phyloP scores from a whole-genome alignment of 768 basidiomycete species.

The Russula abietina region DNA sequence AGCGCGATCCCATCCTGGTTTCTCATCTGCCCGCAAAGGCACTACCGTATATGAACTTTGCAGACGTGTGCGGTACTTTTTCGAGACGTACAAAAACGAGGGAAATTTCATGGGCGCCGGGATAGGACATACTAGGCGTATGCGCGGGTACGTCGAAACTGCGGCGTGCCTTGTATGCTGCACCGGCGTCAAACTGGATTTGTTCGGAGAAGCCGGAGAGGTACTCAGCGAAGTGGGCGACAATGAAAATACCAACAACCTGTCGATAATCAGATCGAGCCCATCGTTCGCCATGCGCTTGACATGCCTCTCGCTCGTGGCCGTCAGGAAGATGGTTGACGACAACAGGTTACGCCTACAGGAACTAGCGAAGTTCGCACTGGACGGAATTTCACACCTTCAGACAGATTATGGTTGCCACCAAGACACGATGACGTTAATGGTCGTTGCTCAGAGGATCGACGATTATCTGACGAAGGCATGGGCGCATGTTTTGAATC shows the following conservation, averaged over 20 bases:
- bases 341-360: not conserved
- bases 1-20: too few species aligned
- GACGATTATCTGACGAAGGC: not conserved
- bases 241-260: not conserved
- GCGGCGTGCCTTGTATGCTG: not conserved
- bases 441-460: not conserved
- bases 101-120: too few species aligned
- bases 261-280: not conserved
- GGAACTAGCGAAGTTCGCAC: not conserved
- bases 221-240: not conserved
- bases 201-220: not conserved
- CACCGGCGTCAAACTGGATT: not conserved
- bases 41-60: too few species aligned
- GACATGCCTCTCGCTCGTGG: constrained; percentile 10
- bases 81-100: too few species aligned
- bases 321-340: not conserved
- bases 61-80: too few species aligned
- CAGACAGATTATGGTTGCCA: not conserved
- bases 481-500: not conserved
- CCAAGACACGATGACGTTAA: not conserved
- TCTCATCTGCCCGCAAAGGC: too few species aligned
- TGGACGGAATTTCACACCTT: not conserved
- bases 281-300: not conserved
- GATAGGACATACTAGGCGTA: too few species aligned
- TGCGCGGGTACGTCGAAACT: too few species aligned